Evolutionary conservation across 1,284 basidiomycete species (phyloP).

Genomic region (Abortiporus biennis): DNA sequence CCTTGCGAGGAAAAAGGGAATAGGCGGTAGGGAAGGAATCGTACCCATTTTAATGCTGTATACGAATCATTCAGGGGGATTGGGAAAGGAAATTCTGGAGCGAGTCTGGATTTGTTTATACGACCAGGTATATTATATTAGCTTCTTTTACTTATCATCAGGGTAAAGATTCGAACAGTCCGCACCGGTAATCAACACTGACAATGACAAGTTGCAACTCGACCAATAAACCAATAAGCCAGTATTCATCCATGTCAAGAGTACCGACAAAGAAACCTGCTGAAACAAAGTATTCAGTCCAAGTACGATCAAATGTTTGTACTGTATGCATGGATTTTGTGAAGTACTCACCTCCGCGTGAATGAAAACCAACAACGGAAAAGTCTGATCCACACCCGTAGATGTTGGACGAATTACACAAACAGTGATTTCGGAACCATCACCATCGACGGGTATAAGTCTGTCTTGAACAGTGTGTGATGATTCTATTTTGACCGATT

Average conservation of each 20-base stretch:
- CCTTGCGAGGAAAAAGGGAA: neutral
- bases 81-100: slow-evolving; percentile 10
- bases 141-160: too few relatives aligned
- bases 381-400: neutral
- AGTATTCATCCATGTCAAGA: slow-evolving; percentile 13
- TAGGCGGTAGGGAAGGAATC: neutral
- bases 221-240: slow-evolving; percentile 6
- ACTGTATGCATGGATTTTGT: too few relatives aligned
- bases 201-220: slow-evolving; percentile 16
- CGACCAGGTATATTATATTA: neutral
- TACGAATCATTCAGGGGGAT: slow-evolving; percentile 7
- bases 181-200: slow-evolving; percentile 7
- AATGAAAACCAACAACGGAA: slow-evolving; percentile 9
- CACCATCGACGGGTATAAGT: slow-evolving; percentile 12
- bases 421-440: slow-evolving; percentile 9
- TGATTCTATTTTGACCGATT: slow-evolving; percentile 5
- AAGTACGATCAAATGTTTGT: too few relatives aligned
- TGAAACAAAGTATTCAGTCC: too few relatives aligned
- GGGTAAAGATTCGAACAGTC: neutral
- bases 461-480: slow-evolving; percentile 12
- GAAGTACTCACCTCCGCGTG: slow-evolving; percentile 10
- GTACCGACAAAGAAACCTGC: too few relatives aligned
- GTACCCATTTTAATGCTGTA: slow-evolving; percentile 10
- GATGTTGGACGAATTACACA: slow-evolving; percentile 10
- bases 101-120: too few relatives aligned